Base-by-base conservation (phyloP, 306 rosid genomes). In the Gleditsia sinensis region DNA sequence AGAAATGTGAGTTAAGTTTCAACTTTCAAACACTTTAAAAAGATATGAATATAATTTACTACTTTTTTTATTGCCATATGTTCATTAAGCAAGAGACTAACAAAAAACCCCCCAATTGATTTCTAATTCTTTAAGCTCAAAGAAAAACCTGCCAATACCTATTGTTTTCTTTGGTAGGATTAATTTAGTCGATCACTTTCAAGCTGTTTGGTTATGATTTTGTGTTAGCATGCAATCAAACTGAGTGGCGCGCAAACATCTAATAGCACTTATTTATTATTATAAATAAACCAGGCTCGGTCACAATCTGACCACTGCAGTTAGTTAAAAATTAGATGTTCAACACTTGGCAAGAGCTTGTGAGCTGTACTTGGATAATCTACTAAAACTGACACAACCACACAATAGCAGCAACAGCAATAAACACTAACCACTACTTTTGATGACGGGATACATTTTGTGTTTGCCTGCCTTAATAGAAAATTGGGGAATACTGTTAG, bases 181-280 rank as follows among this genome's bases (percentile, higher is more conserved):
- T 39, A 50, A 23, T 71, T 59, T 16, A 20, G 32, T 21, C 8
- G 3, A 53, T 39, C 34, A 58, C 33, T 39, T 39, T 36, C 42
- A 63, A 46, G 61, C 14, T 40, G 1, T 34, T n/a, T 17, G 56
- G n/a, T 21, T 40, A 27, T 49, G 72, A 62, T 45, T 36, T 57
- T 68, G 64, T 28, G 19, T 42, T 42, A 50, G 58, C 64, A 56
- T 53, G 36, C 9, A 76, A 76, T 67, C 76, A 72, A 19, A 73
- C 9, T 27, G 23, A 61, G 83, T 82, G 82, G 77, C n/a, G n/a
- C n/a, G n/a, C 37, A 45, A 5, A 71, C 66, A 32, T 28, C 69
- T 30, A 59, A 76, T 57, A 77, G 62, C 75, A 83, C 80, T 75
- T 27, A 60, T 13, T 74, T 65, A 74, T 78, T 68, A 78, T 54